phyloP scores from a whole-genome alignment of 2,329 filamentous ascomycete genomes.

The Teratosphaeria gauchensis region DNA sequence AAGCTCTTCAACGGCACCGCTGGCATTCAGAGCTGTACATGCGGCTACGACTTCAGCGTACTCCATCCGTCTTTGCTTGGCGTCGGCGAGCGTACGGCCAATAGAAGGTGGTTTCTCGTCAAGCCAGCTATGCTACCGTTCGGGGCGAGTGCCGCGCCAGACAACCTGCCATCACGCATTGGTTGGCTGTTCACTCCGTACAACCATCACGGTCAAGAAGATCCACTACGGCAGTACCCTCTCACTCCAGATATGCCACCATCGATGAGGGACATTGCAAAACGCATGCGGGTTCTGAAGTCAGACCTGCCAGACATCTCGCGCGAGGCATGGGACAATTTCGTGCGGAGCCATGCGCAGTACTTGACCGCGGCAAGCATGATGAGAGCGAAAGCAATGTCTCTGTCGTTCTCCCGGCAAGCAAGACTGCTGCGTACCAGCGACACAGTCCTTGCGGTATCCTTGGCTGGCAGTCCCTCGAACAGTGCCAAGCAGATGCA shows the following conservation, averaged over 20 bases:
- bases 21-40: not conserved
- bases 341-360: not conserved
- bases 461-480: not conserved
- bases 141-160: not conserved
- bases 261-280: not conserved
- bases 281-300: not conserved
- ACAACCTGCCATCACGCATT: not conserved
- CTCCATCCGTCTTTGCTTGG: not conserved
- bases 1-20: not conserved
- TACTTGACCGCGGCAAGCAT: not conserved
- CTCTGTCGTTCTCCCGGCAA: not conserved
- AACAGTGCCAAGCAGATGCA: not conserved
- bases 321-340: not conserved
- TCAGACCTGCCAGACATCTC: not conserved
- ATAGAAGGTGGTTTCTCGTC: not conserved
- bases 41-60: not conserved
- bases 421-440: not conserved
- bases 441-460: not conserved
- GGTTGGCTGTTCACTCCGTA: not conserved
- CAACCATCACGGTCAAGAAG: not conserved
- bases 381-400: not conserved
- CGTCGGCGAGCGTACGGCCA: not conserved
- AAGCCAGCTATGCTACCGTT: not conserved
- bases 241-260: not conserved
- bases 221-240: not conserved